Evolutionary conservation across 2,329 filamentous ascomycete species (phyloP), one percentile per base, ranked within the genome.

Genomic region (Cytospora leucostoma): DNA sequence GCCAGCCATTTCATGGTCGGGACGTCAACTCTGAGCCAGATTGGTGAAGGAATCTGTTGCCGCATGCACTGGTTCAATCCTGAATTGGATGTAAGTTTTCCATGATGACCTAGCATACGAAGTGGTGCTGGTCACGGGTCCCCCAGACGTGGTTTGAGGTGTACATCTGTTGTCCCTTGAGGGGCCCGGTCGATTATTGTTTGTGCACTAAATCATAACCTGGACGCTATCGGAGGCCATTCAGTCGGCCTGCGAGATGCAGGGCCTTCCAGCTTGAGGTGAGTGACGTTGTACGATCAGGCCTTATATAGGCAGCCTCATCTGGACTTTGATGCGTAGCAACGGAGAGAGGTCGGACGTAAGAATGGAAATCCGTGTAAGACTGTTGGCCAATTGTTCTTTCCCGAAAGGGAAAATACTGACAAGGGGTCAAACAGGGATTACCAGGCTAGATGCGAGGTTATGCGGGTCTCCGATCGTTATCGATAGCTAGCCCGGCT

Each of bases 1-100:
- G 82, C 76, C 51, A 70, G 38, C 59, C 49, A 64, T 44, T 69
- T 65, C 67, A 68, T 66, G 49, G 56, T 52, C 38, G 53, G 56
- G 38, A 59, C 60, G 33, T 64, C 61, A 51, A 62, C 34, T 37
- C 60, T 65, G 7, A 69, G 62, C 65, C 65, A 67, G 13, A 65
- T 65, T 38, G 51, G 51, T 15, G 67, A 4, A 59, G 62, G 49
- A 64, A 68, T 27, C 65, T 49, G 44, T 62, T 62, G n/a, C 62
- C 67, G 27, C 27, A 27, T 27, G 27, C 66, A 65, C 12, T 63
- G 44, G 37, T 67, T 62, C 35, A 65, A 69, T 5, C 65, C 32
- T 12, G 37, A 54, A 53, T 63, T 62, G 37, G 40, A 72, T 70
- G 59, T 69, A 70, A 17, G 64, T 65, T 44, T 70, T 72, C 47